These are phyloP conservation scores for Vaccinium myrtillus DNA, from an alignment of 148 eudicot genomes.

Conservation along the genomic window DNA sequence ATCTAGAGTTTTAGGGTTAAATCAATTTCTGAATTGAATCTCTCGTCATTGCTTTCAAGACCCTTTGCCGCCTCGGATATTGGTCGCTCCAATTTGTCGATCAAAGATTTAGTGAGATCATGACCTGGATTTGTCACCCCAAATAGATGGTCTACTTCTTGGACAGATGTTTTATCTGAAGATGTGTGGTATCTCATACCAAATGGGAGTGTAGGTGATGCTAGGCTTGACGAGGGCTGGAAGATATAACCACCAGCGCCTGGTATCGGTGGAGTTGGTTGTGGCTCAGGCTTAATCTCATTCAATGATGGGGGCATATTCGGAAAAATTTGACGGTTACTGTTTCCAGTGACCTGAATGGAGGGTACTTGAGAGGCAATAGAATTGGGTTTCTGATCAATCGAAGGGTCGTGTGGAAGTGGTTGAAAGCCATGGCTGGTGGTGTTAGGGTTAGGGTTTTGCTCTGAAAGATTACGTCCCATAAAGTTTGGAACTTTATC, in stretches of 20 bases:
- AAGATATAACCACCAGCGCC: not conserved
- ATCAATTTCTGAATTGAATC: conserved; percentile 2
- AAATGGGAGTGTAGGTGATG: not conserved
- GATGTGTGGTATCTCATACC: not conserved
- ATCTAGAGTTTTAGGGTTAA: conserved; percentile 19
- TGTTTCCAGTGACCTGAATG: not conserved
- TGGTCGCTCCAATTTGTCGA: conserved; percentile 29
- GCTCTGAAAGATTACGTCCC: not conserved
- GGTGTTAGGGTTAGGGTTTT: not conserved
- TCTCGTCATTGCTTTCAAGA: conserved; percentile 9
- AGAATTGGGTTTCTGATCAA: not conserved
- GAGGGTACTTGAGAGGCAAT: not conserved
- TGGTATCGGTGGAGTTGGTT: not conserved
- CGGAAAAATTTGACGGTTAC: not conserved
- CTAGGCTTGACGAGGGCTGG: not conserved
- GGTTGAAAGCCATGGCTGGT: not conserved
- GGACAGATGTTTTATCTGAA: not conserved
- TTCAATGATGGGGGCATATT: not conserved
- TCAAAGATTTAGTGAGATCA: conserved; percentile 28
- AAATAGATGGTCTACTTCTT: not conserved
- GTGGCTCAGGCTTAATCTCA: not conserved
- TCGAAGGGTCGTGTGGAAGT: not conserved
- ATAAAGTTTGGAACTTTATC: not conserved
- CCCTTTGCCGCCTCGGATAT: conserved; percentile 21
- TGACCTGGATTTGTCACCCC: not conserved